Base-by-base conservation (phyloP, 768 basidiomycete species). In the Termitomyces sp. region DNA sequence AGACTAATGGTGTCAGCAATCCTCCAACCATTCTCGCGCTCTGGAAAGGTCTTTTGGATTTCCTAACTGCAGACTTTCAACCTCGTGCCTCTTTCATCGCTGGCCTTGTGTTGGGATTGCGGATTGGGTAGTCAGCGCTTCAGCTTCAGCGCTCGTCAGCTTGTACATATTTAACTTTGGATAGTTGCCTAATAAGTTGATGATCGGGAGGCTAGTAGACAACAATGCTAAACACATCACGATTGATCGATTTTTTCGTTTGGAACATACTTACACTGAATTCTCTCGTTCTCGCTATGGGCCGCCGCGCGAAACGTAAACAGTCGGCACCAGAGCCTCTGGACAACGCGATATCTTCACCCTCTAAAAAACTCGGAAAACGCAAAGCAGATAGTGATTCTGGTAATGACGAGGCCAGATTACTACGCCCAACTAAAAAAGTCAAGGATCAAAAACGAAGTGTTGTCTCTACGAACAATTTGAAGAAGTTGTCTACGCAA, bases 51-150 rank as follows among this genome's bases (percentile, higher is more conserved):
- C 60, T 86, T 22, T 68, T 89, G 22, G 76, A 91, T 69, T 97
- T 98, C 73, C 71, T 98, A 68, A 91, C 89, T 0, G 90, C 94
- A 7, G 92, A 97, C 66, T 95, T 98, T 70, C 95, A 94, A 64
- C 89, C 87, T 41, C 75, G 94, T 57, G 94, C 94, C 2, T 86
- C 89, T 13, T 97, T 97, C 71, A 63, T 94, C 32, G 92, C 85
- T 4, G 95, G 95, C 9, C 77, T 97, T 54, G 79, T 75, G 1
- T 73, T 98, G 27, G 95, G 95, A 10, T 62, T 98, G 46, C 78
- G 94, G 48, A 68, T 97, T 18, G 94, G 94, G 50, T 96, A 51
- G 48, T n/a, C n/a, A n/a, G n/a, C n/a, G n/a, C n/a, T n/a, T n/a
- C n/a, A n/a, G n/a, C n/a, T n/a, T n/a, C n/a, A n/a, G n/a, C n/a